phyloP scores from a whole-genome alignment of 805 yeast species.

The Barnettozyma vustinii region DNA sequence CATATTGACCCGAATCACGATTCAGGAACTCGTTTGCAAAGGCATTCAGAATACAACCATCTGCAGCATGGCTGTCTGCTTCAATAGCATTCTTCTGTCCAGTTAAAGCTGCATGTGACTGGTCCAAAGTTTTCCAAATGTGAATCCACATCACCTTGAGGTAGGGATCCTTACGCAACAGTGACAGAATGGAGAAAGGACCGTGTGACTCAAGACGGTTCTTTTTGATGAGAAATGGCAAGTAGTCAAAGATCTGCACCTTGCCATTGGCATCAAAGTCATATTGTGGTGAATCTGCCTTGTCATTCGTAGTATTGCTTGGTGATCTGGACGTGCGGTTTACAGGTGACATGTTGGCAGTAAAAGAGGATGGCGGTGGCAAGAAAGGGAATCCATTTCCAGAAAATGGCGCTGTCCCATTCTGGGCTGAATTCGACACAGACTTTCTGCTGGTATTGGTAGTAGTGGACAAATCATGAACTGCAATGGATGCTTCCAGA shows the following conservation, averaged over 20 bases:
- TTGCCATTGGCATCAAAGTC: slow-evolving; percentile 28
- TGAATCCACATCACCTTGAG: slow-evolving; percentile 31
- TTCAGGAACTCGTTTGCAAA: not conserved
- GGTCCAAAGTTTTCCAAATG: slow-evolving; percentile 17
- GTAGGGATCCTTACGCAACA: slow-evolving; percentile 42
- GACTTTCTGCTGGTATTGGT: not conserved
- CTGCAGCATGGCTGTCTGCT: not conserved
- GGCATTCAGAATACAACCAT: not conserved
- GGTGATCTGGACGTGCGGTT: not conserved
- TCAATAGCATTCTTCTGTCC: not conserved
- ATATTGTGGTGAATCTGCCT: slow-evolving; percentile 1
- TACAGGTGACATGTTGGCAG: not conserved
- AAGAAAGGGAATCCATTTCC: not conserved
- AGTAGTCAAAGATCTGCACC: slow-evolving; percentile 39
- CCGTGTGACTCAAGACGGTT: slow-evolving; percentile 44
- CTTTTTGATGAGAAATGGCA: slow-evolving; percentile 37
- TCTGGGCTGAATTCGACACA: not conserved
- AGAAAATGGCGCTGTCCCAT: not conserved
- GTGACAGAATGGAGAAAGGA: slow-evolving; percentile 45
- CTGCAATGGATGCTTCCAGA: slow-evolving; percentile 40
- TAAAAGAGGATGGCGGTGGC: slow-evolving; percentile 7
- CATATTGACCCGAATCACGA: slow-evolving; percentile 2
- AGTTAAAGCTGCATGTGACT: not conserved
- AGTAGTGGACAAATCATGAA: slow-evolving; percentile 24
- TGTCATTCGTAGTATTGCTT: not conserved